These are phyloP conservation scores for Globisporangium irregulare DNA, from an alignment of 352 stramenopile genomes.

Conservation along the genomic window DNA sequence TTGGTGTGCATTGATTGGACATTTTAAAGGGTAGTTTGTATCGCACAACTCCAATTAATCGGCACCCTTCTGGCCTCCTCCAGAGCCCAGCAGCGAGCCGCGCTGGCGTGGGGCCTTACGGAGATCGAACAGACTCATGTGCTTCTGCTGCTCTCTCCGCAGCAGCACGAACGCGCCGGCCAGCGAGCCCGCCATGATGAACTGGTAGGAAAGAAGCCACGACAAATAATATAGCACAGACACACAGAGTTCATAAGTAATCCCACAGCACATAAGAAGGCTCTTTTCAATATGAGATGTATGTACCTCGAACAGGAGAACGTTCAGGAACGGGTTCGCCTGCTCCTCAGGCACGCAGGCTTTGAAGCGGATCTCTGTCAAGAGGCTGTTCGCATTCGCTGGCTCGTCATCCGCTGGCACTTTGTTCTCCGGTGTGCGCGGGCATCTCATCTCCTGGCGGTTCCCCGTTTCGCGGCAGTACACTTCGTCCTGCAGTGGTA, in stretches of 20 bases:
- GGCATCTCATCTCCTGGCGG: constrained; percentile 66
- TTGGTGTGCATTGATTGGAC: not conserved
- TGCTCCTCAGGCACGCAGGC: constrained; percentile 44
- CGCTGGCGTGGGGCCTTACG: constrained; percentile 63
- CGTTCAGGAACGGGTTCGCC: constrained; percentile 31
- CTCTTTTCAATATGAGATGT: not conserved
- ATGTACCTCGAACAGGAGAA: constrained; percentile 75
- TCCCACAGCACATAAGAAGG: not conserved
- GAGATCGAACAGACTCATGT: constrained; percentile 79
- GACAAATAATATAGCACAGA: not conserved
- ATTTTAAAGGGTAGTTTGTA: not conserved
- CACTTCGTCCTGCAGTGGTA: constrained; percentile 32
- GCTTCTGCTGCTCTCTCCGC: constrained; percentile 60
- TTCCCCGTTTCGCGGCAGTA: constrained; percentile 69
- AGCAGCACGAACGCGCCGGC: constrained; percentile 45
- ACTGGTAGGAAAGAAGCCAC: constrained; percentile 22
- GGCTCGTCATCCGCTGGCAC: constrained; percentile 21
- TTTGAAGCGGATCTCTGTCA: constrained; percentile 47
- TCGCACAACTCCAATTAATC: constrained; percentile 8
- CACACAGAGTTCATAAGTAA: not conserved
- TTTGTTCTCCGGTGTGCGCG: constrained; percentile 18
- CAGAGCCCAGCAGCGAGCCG: constrained; percentile 30
- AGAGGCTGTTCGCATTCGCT: constrained; percentile 1
- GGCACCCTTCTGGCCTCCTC: constrained; percentile 5
- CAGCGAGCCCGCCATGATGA: constrained; percentile 49